These are phyloP conservation scores for Tothia fuscella DNA, from an alignment of 2,329 filamentous ascomycete species.

Conservation along the genomic window DNA sequence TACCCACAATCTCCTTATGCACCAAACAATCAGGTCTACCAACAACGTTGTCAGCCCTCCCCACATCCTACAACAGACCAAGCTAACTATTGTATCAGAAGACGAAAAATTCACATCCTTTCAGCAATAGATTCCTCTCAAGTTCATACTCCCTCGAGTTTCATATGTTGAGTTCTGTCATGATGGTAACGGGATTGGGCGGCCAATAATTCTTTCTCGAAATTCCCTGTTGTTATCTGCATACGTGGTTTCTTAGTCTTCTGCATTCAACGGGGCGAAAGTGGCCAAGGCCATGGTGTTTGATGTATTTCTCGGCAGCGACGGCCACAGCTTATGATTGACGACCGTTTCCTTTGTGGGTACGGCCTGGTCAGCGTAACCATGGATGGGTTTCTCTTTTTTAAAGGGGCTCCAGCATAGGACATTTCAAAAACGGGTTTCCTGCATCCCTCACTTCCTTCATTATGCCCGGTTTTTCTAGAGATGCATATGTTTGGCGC, in stretches of 20 bases:
- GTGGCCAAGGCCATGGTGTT: slow-evolving; percentile 1
- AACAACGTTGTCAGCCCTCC: slow-evolving; percentile 26
- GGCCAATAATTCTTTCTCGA: not conserved
- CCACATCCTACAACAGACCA: slow-evolving; percentile 7
- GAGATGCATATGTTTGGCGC: slow-evolving; percentile 2
- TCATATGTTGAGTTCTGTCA: slow-evolving; percentile 6
- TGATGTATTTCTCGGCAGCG: not conserved
- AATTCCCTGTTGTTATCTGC: not conserved
- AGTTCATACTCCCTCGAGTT: not conserved
- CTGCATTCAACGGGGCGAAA: slow-evolving; percentile 4
- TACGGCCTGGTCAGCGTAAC: slow-evolving; percentile 1
- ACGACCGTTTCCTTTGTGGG: slow-evolving; percentile 8
- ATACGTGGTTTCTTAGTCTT: slow-evolving; percentile 1
- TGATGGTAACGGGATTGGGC: slow-evolving; percentile 2
- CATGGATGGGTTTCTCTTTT: too few relatives aligned
- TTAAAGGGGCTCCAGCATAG: too few relatives aligned
- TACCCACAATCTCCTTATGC: slow-evolving; percentile 40
- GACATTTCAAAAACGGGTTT: too few relatives aligned
- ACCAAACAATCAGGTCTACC: slow-evolving; percentile 36
- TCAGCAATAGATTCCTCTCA: slow-evolving; percentile 7
- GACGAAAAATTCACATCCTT: slow-evolving; percentile 8
- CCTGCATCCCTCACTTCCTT: not conserved
- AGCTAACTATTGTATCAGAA: slow-evolving; percentile 12
- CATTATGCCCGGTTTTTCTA: not conserved
- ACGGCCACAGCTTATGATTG: slow-evolving; percentile 1